A percentile compares a stretch with the other conserved stretches of the same genome.
Evolutionary conservation across 1,284 basidiomycete genomes (phyloP).

Genomic region (Coniferiporia sulphurascens): DNA sequence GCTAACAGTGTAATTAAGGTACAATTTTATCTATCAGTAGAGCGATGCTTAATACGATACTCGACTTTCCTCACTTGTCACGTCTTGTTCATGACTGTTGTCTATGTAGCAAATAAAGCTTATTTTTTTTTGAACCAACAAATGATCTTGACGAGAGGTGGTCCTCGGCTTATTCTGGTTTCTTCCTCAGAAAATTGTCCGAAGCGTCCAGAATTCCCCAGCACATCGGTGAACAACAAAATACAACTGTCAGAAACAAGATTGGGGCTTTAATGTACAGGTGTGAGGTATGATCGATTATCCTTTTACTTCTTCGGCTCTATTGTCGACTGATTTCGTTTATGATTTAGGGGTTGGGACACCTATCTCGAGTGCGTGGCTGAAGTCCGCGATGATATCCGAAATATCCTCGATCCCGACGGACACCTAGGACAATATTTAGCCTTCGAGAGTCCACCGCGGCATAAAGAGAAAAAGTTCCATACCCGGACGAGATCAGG

Average conservation of each 20-base stretch:
- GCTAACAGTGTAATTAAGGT: constrained; percentile 30
- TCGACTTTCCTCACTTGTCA: not conserved
- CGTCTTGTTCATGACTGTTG: not conserved
- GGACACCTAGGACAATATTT: constrained; percentile 37
- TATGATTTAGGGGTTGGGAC: not conserved
- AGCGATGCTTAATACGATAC: not conserved
- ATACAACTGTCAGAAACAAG: too few species aligned
- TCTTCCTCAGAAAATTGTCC: too few species aligned
- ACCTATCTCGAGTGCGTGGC: constrained; percentile 42
- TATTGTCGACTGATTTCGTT: not conserved
- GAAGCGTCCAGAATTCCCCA: too few species aligned
- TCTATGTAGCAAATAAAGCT: constrained; percentile 4
- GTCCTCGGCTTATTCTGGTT: too few species aligned
- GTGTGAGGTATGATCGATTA: too few species aligned
- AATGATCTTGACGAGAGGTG: too few species aligned
- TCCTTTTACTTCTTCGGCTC: too few species aligned
- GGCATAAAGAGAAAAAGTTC: not conserved
- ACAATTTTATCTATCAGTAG: constrained; percentile 71
- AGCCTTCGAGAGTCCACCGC: not conserved
- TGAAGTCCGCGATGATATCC: constrained; percentile 85
- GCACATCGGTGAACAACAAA: too few species aligned
- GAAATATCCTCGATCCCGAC: constrained; percentile 84
- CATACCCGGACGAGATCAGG: constrained; percentile 76
- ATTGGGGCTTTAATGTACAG: too few species aligned
- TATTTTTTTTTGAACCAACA: too few species aligned